Percentiles rank a stretch among this genome's conserved stretches.
These are phyloP conservation scores for Skeletonema marinoi DNA, from an alignment of 108 stramenopile species.

Conservation along the genomic window DNA sequence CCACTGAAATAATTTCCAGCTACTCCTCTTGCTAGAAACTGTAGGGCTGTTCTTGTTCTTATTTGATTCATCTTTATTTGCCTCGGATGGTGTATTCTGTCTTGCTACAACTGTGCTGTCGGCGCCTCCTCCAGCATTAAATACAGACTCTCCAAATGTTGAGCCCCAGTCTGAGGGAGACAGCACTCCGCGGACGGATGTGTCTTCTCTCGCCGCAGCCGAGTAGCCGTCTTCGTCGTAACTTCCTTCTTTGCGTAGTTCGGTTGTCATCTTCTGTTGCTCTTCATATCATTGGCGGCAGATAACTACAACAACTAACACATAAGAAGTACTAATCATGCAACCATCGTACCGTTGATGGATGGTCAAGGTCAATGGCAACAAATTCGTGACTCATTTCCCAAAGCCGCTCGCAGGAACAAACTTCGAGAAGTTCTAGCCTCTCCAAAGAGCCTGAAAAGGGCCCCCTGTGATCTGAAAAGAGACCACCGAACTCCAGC, in stretches of 20 bases:
- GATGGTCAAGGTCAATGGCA: no score
- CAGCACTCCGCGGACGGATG: not conserved
- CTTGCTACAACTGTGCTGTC: not conserved
- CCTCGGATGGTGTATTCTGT: not conserved
- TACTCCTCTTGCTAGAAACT: not conserved
- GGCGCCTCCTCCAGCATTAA: not conserved
- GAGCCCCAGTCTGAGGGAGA: not conserved
- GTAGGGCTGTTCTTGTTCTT: not conserved
- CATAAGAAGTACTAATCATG: no score
- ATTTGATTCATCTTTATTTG: not conserved
- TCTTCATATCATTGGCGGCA: no score
- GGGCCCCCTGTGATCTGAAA: no score
- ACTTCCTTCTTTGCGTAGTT: not conserved
- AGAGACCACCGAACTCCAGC: no score
- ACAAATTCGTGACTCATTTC: no score
- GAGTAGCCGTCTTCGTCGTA: not conserved
- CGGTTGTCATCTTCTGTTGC: not conserved
- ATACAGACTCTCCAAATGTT: not conserved
- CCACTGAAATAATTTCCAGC: constrained; percentile 11
- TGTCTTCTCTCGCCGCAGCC: not conserved
- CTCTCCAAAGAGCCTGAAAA: no score
- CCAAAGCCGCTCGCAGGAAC: no score
- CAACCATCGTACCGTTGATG: no score
- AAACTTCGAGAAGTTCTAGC: no score
- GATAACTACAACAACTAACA: no score